phyloP scores from a whole-genome alignment of 225 moss, liverwort and hornwort species.

The Anthoceros angustus region DNA sequence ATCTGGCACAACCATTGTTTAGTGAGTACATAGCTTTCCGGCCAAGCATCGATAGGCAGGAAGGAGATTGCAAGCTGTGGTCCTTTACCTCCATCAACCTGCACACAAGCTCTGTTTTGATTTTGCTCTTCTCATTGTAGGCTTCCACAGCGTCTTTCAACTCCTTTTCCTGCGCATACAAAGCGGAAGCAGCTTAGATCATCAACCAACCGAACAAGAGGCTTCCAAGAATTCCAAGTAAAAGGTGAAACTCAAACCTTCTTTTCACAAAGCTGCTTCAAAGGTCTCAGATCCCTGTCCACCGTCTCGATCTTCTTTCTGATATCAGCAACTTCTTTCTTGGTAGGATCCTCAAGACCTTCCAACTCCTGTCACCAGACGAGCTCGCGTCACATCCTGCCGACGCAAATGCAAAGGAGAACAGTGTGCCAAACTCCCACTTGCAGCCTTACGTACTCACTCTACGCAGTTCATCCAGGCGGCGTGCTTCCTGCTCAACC shows the following conservation, averaged over 20 bases:
- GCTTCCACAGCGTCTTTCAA: slow-evolving; percentile 33
- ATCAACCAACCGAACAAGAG: not conserved
- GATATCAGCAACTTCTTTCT: slow-evolving; percentile 49
- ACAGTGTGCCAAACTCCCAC: not conserved
- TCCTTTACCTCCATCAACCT: slow-evolving; percentile 45
- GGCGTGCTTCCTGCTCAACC: slow-evolving; percentile 32
- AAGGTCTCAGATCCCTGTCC: slow-evolving; percentile 41
- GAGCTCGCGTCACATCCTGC: not conserved
- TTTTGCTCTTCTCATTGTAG: slow-evolving; percentile 37
- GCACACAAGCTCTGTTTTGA: slow-evolving; percentile 39
- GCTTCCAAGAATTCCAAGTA: not conserved
- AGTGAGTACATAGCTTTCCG: not conserved
- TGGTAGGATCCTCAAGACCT: slow-evolving; percentile 54
- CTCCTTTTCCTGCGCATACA: slow-evolving; percentile 33
- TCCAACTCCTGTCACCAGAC: slow-evolving; percentile 36
- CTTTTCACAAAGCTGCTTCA: slow-evolving; percentile 29
- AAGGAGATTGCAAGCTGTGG: not conserved
- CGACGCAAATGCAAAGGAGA: not conserved
- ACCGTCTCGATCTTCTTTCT: slow-evolving; percentile 48
- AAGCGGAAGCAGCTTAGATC: no score
- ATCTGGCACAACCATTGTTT: slow-evolving; percentile 22
- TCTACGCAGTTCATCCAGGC: slow-evolving; percentile 43
- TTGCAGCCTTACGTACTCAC: slow-evolving; percentile 11
- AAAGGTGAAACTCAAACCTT: slow-evolving; percentile 17
- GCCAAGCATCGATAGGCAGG: no score